Evolutionary conservation across 805 yeast species (phyloP), one percentile per base, ranked within the genome.

Genomic region (Pichia gijzeniarum): DNA sequence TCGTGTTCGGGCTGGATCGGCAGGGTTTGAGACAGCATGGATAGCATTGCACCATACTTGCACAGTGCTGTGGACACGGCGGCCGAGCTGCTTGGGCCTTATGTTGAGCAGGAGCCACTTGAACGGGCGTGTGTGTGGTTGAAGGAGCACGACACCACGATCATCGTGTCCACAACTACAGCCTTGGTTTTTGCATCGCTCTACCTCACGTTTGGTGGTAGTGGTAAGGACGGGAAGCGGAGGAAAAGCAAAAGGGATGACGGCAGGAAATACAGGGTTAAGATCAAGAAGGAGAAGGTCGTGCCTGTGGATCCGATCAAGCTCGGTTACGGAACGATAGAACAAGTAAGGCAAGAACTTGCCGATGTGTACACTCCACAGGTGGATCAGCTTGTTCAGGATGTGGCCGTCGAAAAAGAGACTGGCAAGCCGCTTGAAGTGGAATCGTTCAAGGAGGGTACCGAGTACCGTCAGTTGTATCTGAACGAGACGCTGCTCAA

Each of bases 401-500:
- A 40, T 38, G 41, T 22, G 8, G 33, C 33, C 6, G 13, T 30
- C 6, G 33, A 30, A 12, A 30, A 14, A 30, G 16, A 30, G 28
- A 25, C 28, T 10, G 28, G 28, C 10, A 25, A 25, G 10, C 28
- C 10, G 28, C 28, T 25, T 25, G 28, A 25, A 14, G 44, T 22
- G 4, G 39, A 25, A 2, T 41, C 60, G 1, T 61, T 62, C 46
- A 56, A 55, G 30, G 61, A 62, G 16, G 54, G 50, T n/a, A 43
- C 59, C 27, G 45, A 49, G 47, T 82, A 77, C 59, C 73, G 75
- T 56, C 72, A 69, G 53, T 72, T 74, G 43, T 84, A 71, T 58
- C 79, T 70, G 59, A 82, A 80, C 54, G 95, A 85, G 60, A 74
- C 74, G 71, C 63, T 85, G 36, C 67, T 85, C 60, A 82, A 83